These are phyloP conservation scores for Aspergillus funiculosus DNA, from an alignment of 495 filamentous ascomycete species.

Conservation along the genomic window DNA sequence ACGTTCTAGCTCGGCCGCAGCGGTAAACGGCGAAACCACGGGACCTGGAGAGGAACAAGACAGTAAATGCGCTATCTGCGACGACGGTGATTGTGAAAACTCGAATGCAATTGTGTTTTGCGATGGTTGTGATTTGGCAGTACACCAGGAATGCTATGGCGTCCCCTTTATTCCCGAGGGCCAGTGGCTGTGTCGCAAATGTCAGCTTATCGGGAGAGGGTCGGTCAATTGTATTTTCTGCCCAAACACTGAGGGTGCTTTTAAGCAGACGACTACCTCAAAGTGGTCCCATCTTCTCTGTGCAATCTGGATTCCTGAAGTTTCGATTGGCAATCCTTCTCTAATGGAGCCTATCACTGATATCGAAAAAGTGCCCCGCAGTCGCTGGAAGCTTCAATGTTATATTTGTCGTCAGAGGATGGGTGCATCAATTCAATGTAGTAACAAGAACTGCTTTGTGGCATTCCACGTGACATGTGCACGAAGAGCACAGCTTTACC, in stretches of 20 bases:
- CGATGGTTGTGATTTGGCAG: conserved; percentile 93
- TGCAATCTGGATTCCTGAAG: conserved; percentile 97
- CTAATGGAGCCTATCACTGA: conserved; percentile 99
- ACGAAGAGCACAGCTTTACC: conserved; percentile 74
- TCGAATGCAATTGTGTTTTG: conserved; percentile 99
- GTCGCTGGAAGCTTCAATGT: conserved; percentile 86
- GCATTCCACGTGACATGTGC: conserved; percentile 99
- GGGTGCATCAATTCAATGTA: conserved; percentile 98
- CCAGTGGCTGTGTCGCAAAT: conserved; percentile 97
- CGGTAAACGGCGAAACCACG: conserved; percentile 82
- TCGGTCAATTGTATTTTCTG: conserved; percentile 97
- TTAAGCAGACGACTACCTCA: conserved; percentile 93
- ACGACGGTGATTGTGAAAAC: conserved; percentile 98
- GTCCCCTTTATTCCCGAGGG: conserved; percentile 98
- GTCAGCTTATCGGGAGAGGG: conserved; percentile 87
- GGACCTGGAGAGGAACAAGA: conserved; percentile 87
- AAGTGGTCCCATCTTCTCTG: conserved; percentile 97
- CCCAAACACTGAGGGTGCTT: conserved; percentile 93
- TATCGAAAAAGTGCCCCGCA: conserved; percentile 91
- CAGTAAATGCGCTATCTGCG: conserved; percentile 94
- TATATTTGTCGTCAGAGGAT: conserved; percentile 97
- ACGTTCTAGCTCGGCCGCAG: conserved; percentile 84
- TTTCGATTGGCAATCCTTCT: conserved; percentile 88
- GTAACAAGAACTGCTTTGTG: conserved; percentile 92
- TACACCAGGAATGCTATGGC: conserved; percentile 98